Evolutionary conservation across 495 filamentous ascomycete genomes (phyloP), one percentile per base, ranked within the genome.

Genomic region (Elasticomyces elasticus): DNA sequence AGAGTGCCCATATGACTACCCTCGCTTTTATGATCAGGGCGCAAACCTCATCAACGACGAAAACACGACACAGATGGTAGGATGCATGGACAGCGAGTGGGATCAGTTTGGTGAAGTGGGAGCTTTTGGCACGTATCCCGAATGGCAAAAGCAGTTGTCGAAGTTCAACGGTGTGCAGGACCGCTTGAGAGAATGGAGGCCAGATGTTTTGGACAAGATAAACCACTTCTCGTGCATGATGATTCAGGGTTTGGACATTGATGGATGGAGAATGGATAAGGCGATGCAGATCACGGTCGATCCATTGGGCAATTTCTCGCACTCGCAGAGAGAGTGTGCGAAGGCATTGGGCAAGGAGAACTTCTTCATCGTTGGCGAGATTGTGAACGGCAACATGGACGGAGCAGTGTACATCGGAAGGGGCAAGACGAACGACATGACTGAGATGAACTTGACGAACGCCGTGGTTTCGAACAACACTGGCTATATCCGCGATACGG

Each of bases 111-210:
- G 72, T 31, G 71, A 74, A 31, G 64, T 71, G 35, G 66, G 65
- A 33, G 67, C 71, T 15, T 72, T 71, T 43, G 69, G 72, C 26
- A 62, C 63, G 30, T 74, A 72, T 57, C 59, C 65, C 3, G 69
- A 72, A 56, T 87, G 79, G 77, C 69, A 84, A 60, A 73, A 76
- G 60, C 76, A 87, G 66, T 70, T 88, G 40, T 76, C 83, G 13
- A 87, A 86, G 59, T 87, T 87, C 63, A 81, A 82, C 27, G 84
- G 77, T 31, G 84, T 86, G 3, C 84, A 88, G 65, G 84, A 88
- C 61, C 81, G 84, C 54, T 71, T 88, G 10, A 79, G 84, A 26
- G 84, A 86, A 58, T 87, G 84, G 84, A 61, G 76, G 11, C 79
- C 81, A 2, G 71, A 72, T 30, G 84, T 86, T 2, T 65, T 72